Evolutionary conservation across 306 rosid genomes (phyloP).

Genomic region (Psophocarpus tetragonolobus): DNA sequence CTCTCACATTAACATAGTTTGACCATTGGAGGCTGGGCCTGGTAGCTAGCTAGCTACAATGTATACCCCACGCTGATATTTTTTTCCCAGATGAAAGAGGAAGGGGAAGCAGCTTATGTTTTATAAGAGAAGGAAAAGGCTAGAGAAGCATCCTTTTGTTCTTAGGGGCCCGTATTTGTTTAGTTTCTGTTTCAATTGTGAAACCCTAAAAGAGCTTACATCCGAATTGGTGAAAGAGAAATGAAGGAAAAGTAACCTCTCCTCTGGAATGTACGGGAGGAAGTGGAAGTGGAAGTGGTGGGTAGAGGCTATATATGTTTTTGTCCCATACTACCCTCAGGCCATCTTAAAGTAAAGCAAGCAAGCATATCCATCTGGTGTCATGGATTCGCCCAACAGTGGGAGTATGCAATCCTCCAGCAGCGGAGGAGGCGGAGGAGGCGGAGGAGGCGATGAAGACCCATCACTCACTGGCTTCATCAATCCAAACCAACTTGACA

Average conservation of each 20-base stretch:
- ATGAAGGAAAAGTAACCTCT: conserved; percentile 44
- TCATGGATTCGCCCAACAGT: conserved; percentile 87
- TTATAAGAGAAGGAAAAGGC: conserved; percentile 42
- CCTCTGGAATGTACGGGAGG: no score
- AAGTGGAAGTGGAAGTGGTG: no score
- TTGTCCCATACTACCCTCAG: conserved; percentile 39
- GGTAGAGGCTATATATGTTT: no score
- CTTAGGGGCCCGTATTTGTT: no score
- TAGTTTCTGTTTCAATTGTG: conserved; percentile 8
- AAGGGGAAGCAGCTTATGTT: conserved; percentile 40
- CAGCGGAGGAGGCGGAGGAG: no score
- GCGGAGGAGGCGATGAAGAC: conserved; percentile 75
- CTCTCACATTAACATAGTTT: conserved; percentile 48
- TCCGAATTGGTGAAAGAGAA: conserved; percentile 40
- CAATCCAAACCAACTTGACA: no score
- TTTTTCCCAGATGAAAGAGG: conserved; percentile 51
- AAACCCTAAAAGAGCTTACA: no score
- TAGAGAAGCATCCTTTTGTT: conserved; percentile 39
- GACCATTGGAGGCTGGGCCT: conserved; percentile 39
- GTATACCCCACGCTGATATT: conserved; percentile 66
- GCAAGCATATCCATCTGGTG: conserved; percentile 37
- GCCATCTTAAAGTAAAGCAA: background rate
- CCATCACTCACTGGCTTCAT: conserved; percentile 30
- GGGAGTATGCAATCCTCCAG: conserved; percentile 92
- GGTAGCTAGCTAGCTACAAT: conserved; percentile 26